Evolutionary conservation across 2,329 filamentous ascomycete species (phyloP).

Genomic region (Harringtonia lauricola): DNA sequence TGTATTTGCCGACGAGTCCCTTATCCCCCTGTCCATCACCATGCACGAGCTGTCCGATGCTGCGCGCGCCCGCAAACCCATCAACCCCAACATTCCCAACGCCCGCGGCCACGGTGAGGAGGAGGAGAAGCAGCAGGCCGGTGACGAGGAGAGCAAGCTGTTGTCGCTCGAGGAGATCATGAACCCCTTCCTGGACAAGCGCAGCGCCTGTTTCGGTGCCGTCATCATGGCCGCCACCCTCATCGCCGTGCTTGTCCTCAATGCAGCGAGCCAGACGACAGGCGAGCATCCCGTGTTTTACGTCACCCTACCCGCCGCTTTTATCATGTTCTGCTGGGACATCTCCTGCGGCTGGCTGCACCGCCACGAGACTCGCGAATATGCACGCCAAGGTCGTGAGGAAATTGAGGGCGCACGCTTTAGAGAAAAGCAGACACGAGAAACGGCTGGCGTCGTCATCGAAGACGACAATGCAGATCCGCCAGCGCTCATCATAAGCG

Average conservation of each 20-base stretch:
- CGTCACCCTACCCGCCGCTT: constrained; percentile 57
- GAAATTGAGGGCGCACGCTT: constrained; percentile 33
- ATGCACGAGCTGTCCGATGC: constrained; percentile 57
- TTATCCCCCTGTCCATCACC: constrained; percentile 55
- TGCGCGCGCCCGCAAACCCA: constrained; percentile 40
- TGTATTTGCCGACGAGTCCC: constrained; percentile 50
- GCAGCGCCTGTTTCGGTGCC: constrained; percentile 52
- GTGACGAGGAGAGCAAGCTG: constrained; percentile 39
- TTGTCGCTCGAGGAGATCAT: constrained; percentile 61
- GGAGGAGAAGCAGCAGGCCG: constrained; percentile 31
- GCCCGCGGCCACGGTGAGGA: constrained; percentile 44
- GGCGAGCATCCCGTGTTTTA: constrained; percentile 51
- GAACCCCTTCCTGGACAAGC: constrained; percentile 62
- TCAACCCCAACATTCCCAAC: constrained; percentile 64
- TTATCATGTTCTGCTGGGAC: constrained; percentile 60
- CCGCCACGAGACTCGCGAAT: constrained; percentile 50
- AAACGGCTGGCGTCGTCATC: too few relatives aligned
- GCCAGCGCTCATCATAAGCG: too few relatives aligned
- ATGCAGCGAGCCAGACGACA: constrained; percentile 42
- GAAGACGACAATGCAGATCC: too few relatives aligned
- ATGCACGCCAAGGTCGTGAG: constrained; percentile 43
- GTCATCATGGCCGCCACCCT: constrained; percentile 57
- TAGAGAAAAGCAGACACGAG: too few relatives aligned
- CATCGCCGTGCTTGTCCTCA: constrained; percentile 53
- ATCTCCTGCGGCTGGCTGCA: constrained; percentile 51